Percentiles rank a stretch among this genome's conserved stretches.
Conservation (phyloP, 2,329 filamentous ascomycete species). For the Xylariomycetidae sp. region DNA sequence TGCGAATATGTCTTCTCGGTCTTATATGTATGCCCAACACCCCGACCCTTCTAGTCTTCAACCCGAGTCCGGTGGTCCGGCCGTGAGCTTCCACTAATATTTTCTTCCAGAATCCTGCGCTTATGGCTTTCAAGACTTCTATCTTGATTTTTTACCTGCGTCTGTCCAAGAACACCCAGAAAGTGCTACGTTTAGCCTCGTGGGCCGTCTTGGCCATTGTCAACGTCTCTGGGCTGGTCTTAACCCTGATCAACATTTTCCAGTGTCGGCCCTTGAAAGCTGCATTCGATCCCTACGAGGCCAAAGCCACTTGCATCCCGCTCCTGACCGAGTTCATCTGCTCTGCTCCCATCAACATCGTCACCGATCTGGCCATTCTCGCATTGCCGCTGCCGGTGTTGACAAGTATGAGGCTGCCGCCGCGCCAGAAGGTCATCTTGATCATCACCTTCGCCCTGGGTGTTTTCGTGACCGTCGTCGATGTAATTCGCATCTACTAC, state of each 20-base stretch:
- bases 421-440: slow-evolving; percentile 80
- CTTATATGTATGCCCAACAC: slow-evolving; percentile 44
- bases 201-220: slow-evolving; percentile 72
- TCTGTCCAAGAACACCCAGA: slow-evolving; percentile 70
- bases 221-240: slow-evolving; percentile 68
- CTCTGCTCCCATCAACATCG: slow-evolving; percentile 85
- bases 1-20: slow-evolving; percentile 61
- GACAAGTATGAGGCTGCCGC: slow-evolving; percentile 77
- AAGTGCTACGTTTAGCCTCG: slow-evolving; percentile 74
- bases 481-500: slow-evolving; percentile 86
- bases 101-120: slow-evolving; percentile 64
- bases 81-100: too few relatives aligned
- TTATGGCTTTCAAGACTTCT: slow-evolving; percentile 91
- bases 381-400: slow-evolving; percentile 84
- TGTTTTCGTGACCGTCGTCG: slow-evolving; percentile 80
- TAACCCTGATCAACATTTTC: slow-evolving; percentile 83
- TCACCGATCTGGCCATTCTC: slow-evolving; percentile 83
- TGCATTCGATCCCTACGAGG: slow-evolving; percentile 48
- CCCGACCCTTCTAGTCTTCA: background rate
- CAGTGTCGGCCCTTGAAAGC: slow-evolving; percentile 74
- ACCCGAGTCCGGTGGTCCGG: too few relatives aligned
- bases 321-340: slow-evolving; percentile 59
- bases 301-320: slow-evolving; percentile 44
- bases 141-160: slow-evolving; percentile 86
- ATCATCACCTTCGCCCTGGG: slow-evolving; percentile 82